A percentile compares a stretch with the other conserved stretches of the same genome.
These are phyloP conservation scores for Casaregolazyma suthepensis DNA, from an alignment of 1,139 yeast species.

Conservation along the genomic window DNA sequence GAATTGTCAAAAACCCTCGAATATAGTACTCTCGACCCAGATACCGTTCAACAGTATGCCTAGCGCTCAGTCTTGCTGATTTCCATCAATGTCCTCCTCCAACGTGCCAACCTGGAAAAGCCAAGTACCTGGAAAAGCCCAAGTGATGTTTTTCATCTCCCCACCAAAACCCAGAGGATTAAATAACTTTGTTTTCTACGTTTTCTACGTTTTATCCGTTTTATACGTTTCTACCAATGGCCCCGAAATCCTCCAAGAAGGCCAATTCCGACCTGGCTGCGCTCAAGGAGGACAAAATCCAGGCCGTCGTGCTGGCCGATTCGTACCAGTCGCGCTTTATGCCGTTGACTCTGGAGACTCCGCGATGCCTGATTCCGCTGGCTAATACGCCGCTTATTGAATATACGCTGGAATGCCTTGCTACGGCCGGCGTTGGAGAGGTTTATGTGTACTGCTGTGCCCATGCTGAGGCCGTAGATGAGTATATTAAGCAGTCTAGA, in stretches of 20 bases:
- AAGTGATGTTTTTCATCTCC: not conserved
- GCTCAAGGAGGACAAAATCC: constrained; percentile 46
- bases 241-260: constrained; percentile 26
- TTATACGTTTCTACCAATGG: no score
- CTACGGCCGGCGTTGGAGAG: constrained; percentile 84
- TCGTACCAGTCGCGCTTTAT: constrained; percentile 86
- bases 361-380: constrained; percentile 84
- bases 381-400: constrained; percentile 93
- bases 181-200: no score
- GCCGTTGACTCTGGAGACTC: constrained; percentile 81
- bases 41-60: not conserved
- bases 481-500: constrained; percentile 70
- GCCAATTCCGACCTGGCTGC: constrained; percentile 37
- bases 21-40: not conserved
- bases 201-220: no score
- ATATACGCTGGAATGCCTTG: constrained; percentile 88
- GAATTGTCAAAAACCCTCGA: not conserved
- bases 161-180: not conserved
- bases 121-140: no score
- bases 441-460: constrained; percentile 85
- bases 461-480: constrained; percentile 83
- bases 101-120: not conserved
- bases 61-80: not conserved
- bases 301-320: constrained; percentile 91
- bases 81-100: not conserved